Conservation (phyloP, 768 basidiomycete species). For the Gloeopeniophorella convolvens region DNA sequence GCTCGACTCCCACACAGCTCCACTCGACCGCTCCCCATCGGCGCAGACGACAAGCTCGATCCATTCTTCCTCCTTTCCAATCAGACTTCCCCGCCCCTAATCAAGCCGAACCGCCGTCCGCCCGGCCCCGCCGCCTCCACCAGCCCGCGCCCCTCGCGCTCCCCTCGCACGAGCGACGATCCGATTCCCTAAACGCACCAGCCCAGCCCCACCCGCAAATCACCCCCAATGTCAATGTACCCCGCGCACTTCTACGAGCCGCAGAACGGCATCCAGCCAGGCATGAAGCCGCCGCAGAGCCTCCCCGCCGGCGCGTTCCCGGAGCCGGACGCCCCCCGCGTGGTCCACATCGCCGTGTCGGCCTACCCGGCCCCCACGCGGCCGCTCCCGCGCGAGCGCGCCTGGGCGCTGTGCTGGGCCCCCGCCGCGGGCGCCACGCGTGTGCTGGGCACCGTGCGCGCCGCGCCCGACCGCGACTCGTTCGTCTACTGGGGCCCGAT, state of each 20-base stretch:
- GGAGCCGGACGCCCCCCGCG: slow-evolving; percentile 12
- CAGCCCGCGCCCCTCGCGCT: too few relatives aligned
- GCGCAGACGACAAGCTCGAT: neutral
- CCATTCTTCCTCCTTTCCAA: neutral
- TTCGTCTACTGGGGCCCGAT: slow-evolving; percentile 19
- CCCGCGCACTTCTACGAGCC: slow-evolving; percentile 20
- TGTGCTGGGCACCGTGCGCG: neutral
- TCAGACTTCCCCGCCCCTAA: slow-evolving; percentile 1
- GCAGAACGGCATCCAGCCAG: slow-evolving; percentile 17
- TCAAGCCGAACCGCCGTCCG: too few relatives aligned
- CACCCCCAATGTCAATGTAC: slow-evolving; percentile 1
- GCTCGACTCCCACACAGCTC: slow-evolving; percentile 2
- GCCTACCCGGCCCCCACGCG: slow-evolving; percentile 13
- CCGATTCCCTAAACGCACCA: too few relatives aligned
- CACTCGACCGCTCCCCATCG: neutral
- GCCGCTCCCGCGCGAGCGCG: slow-evolving; percentile 17
- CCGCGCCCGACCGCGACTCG: slow-evolving; percentile 16
- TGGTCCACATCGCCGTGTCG: slow-evolving; percentile 19
- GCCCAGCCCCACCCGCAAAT: neutral
- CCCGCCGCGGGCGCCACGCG: slow-evolving; percentile 10
- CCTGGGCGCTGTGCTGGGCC: slow-evolving; percentile 18
- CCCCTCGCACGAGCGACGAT: too few relatives aligned
- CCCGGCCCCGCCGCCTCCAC: too few relatives aligned
- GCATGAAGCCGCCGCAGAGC: slow-evolving; percentile 17
- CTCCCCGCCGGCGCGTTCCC: slow-evolving; percentile 14